Percentiles rank a stretch among this genome's conserved stretches.
Conservation (phyloP, 176 grass and related monocot species). For the Cymbopogon citratus region DNA sequence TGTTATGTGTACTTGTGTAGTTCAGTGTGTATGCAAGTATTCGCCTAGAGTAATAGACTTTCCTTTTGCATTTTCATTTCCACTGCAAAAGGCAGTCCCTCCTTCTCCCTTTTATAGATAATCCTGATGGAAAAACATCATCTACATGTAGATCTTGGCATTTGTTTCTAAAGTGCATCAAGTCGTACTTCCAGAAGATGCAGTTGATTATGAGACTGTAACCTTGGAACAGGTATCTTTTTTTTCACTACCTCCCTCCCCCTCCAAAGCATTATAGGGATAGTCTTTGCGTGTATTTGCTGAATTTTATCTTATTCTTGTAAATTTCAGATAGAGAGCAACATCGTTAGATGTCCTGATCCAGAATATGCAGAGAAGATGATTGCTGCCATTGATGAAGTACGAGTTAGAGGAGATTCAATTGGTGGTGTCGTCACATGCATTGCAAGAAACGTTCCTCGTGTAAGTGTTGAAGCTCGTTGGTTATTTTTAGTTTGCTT, state of each 20-base stretch:
- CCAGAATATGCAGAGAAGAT: conserved; percentile 96
- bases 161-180: conserved; percentile 99
- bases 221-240: conserved; percentile 71
- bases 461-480: conserved; percentile 49
- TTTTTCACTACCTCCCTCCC: conserved; percentile 16
- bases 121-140: conserved; percentile 3
- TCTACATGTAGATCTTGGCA: conserved; percentile 55
- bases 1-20: neutral
- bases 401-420: conserved; percentile 81
- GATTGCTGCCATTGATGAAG: conserved; percentile 87
- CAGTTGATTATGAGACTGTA: conserved; percentile 76
- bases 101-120: neutral
- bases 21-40: neutral
- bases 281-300: conserved; percentile 12
- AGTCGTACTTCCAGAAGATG: conserved; percentile 82
- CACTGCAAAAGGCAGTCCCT: neutral
- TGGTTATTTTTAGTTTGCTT: conserved; percentile 10
- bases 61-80: conserved; percentile 8
- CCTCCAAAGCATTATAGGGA: neutral
- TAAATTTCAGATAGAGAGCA: conserved; percentile 86
- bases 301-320: conserved; percentile 31
- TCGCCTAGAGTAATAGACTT: neutral
- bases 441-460: conserved; percentile 95
- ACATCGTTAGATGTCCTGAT: conserved; percentile 93
- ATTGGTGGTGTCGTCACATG: conserved; percentile 96